Evolutionary conservation across 495 filamentous ascomycete genomes (phyloP).

Genomic region (Talaromyces trachyspermus): DNA sequence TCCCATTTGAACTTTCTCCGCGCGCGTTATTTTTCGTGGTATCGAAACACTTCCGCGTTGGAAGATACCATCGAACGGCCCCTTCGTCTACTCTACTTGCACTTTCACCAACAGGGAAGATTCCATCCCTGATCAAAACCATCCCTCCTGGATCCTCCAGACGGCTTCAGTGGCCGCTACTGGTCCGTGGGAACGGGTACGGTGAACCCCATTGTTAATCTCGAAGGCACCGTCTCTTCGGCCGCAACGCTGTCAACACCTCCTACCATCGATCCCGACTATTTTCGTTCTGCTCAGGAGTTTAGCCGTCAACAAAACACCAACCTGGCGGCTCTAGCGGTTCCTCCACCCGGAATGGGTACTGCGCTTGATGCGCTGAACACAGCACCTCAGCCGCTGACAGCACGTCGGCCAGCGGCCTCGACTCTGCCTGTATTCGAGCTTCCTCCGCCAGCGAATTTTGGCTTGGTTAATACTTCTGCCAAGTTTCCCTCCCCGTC

Average conservation of each 20-base stretch:
- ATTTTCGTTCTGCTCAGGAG: slow-evolving; percentile 22
- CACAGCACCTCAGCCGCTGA: slow-evolving; percentile 41
- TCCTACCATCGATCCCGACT: slow-evolving; percentile 27
- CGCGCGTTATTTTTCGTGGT: too few species aligned
- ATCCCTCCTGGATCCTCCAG: slow-evolving; percentile 42
- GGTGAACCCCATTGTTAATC: slow-evolving; percentile 15
- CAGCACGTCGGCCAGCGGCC: slow-evolving; percentile 52
- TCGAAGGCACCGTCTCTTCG: slow-evolving; percentile 7
- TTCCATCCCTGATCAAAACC: slow-evolving; percentile 3
- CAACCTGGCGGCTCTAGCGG: slow-evolving; percentile 39
- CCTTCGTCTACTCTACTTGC: not conserved
- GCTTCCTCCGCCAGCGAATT: slow-evolving; percentile 45
- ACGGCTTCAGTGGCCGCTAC: slow-evolving; percentile 34
- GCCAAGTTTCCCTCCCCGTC: slow-evolving; percentile 38
- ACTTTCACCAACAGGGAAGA: not conserved
- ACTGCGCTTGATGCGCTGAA: slow-evolving; percentile 34
- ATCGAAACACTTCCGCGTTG: not conserved
- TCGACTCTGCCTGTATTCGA: slow-evolving; percentile 56
- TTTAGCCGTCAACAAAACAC: slow-evolving; percentile 19
- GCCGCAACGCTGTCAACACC: slow-evolving; percentile 22
- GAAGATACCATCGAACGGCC: not conserved
- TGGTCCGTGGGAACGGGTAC: slow-evolving; percentile 28
- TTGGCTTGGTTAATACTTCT: slow-evolving; percentile 15
- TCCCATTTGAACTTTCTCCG: too few species aligned
- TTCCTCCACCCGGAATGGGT: slow-evolving; percentile 40